Evolutionary conservation across 768 basidiomycete species (phyloP).

Genomic region (Antrodiella citrinella): DNA sequence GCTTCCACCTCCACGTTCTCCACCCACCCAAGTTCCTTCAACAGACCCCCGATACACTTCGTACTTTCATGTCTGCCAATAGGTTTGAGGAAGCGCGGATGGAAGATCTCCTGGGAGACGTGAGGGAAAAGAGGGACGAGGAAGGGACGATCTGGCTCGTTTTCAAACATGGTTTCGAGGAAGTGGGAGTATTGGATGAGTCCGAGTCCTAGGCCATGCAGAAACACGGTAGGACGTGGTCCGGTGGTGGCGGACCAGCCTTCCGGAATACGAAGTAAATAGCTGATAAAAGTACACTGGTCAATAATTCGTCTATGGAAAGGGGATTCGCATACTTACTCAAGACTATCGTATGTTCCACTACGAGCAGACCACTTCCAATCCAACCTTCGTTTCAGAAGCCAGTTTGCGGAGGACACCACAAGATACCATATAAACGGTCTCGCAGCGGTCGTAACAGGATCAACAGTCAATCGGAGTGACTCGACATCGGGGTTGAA

Average conservation of each 20-base stretch:
- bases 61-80: constrained; percentile 56
- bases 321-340: too few relatives aligned
- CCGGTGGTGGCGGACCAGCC: constrained; percentile 53
- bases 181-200: constrained; percentile 61
- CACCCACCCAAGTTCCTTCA: constrained; percentile 62
- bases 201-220: constrained; percentile 87
- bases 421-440: constrained; percentile 60
- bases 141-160: constrained; percentile 61
- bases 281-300: constrained; percentile 33
- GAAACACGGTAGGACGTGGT: constrained; percentile 67
- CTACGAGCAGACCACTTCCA: constrained; percentile 34
- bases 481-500: constrained; percentile 43
- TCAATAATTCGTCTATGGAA: not conserved
- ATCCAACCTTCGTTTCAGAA: constrained; percentile 37
- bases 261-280: constrained; percentile 63
- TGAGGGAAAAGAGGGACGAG: constrained; percentile 78
- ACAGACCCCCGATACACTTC: constrained; percentile 43
- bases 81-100: constrained; percentile 64
- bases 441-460: constrained; percentile 56
- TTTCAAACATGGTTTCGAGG: constrained; percentile 47
- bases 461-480: constrained; percentile 72
- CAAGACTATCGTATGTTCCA: constrained; percentile 53
- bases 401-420: constrained; percentile 40
- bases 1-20: constrained; percentile 17
- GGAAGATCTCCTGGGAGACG: constrained; percentile 80